Percentiles rank a stretch among this genome's conserved stretches.
phyloP scores from a whole-genome alignment of 2,329 filamentous ascomycete species.

The Colletotrichum lini region DNA sequence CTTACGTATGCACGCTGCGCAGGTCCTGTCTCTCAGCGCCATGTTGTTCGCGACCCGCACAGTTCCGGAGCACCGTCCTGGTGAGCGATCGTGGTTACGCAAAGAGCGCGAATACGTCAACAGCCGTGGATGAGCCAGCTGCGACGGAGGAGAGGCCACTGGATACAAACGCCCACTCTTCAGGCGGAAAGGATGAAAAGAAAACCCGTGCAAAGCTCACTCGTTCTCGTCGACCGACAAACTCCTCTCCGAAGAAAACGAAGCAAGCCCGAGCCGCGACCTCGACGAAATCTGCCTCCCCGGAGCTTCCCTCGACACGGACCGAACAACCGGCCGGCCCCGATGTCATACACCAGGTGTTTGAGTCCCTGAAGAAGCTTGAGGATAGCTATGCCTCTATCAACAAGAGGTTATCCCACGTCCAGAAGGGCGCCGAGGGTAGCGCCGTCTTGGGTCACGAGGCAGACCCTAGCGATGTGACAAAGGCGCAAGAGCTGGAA shows the following conservation, averaged over 20 bases:
- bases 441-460: not conserved
- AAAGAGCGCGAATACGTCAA: constrained; percentile 5
- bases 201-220: not conserved
- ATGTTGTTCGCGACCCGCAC: constrained; percentile 22
- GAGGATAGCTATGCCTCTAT: constrained; percentile 30
- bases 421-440: not conserved
- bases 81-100: constrained; percentile 22
- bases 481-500: constrained; percentile 2
- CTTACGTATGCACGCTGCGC: constrained; percentile 49
- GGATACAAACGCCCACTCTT: not conserved
- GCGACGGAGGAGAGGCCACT: no score
- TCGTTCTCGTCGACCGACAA: not conserved
- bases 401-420: constrained; percentile 21
- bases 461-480: not conserved
- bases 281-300: constrained; percentile 1
- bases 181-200: not conserved
- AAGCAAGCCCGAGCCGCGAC: not conserved
- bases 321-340: constrained; percentile 11
- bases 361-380: constrained; percentile 27
- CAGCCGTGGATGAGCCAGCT: not conserved
- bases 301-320: constrained; percentile 32
- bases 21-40: constrained; percentile 1
- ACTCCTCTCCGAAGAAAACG: not conserved
- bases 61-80: constrained; percentile 6
- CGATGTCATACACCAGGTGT: constrained; percentile 31